These are phyloP conservation scores for Takakia lepidozioides DNA, from an alignment of 225 moss, liverwort and hornwort species.

Conservation along the genomic window DNA sequence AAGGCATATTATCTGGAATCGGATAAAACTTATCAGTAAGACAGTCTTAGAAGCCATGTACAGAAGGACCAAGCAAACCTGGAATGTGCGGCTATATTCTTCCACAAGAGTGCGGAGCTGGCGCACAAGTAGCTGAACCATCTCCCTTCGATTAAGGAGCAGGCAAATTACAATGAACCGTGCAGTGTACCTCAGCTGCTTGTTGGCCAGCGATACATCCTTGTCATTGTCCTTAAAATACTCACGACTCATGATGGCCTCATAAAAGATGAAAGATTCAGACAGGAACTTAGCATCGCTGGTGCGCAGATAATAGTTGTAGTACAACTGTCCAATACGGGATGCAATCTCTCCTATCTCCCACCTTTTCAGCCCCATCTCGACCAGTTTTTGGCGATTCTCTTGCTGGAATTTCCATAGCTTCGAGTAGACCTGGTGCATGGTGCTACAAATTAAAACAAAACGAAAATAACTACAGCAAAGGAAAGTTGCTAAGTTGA, in stretches of 20 bases:
- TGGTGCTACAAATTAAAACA: not conserved
- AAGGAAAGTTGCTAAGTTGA: too few relatives aligned
- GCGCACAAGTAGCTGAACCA: constrained; percentile 65
- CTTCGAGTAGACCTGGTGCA: constrained; percentile 70
- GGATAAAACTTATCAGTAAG: constrained; percentile 64
- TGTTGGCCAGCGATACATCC: constrained; percentile 71
- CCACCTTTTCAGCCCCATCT: constrained; percentile 89
- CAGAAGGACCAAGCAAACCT: constrained; percentile 25
- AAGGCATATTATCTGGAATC: not conserved
- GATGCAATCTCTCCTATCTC: constrained; percentile 99
- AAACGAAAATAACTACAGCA: not conserved
- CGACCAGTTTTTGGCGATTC: constrained; percentile 84
- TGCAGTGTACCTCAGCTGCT: constrained; percentile 89
- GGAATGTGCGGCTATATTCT: constrained; percentile 65
- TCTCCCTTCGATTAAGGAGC: constrained; percentile 76
- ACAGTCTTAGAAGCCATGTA: too few relatives aligned
- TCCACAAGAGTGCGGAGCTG: constrained; percentile 83
- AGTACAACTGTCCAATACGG: constrained; percentile 92
- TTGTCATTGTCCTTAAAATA: constrained; percentile 97
- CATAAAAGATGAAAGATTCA: constrained; percentile 93
- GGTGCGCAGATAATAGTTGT: constrained; percentile 95
- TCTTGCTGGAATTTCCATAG: constrained; percentile 99
- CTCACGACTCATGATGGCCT: constrained; percentile 91
- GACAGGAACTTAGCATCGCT: constrained; percentile 91
- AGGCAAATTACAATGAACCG: constrained; percentile 97